Conservation (phyloP, 2,329 filamentous ascomycete genomes). For the Acrocalymma vagum region DNA sequence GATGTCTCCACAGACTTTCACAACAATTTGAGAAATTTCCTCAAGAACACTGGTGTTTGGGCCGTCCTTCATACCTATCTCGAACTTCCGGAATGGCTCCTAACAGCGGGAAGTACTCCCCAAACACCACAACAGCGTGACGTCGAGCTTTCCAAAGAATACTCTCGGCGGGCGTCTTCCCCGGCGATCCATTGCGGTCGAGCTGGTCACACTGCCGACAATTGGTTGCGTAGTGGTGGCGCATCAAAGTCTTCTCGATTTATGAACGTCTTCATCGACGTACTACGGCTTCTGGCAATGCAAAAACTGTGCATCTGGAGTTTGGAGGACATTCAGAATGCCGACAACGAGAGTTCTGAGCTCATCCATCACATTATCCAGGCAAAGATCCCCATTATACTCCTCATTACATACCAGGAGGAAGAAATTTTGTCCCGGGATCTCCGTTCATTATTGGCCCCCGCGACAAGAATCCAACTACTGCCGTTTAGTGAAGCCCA, state of each 20-base stretch:
- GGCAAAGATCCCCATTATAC: slow-evolving; percentile 79
- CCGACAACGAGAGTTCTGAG: slow-evolving; percentile 86
- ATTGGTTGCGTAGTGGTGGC: slow-evolving; percentile 56
- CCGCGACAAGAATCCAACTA: slow-evolving; percentile 73
- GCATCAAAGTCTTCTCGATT: slow-evolving; percentile 70
- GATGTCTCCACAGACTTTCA: slow-evolving; percentile 70
- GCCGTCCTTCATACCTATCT: slow-evolving; percentile 63
- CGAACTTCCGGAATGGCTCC: slow-evolving; percentile 73
- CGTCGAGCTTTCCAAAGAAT: slow-evolving; percentile 19
- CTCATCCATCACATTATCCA: slow-evolving; percentile 82
- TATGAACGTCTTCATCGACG: slow-evolving; percentile 88
- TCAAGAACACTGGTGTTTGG: slow-evolving; percentile 64
- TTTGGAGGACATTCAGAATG: slow-evolving; percentile 89
- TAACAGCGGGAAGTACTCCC: slow-evolving; percentile 35
- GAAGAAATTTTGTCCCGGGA: slow-evolving; percentile 50
- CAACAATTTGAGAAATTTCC: slow-evolving; percentile 62
- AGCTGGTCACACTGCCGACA: slow-evolving; percentile 48
- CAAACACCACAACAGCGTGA: slow-evolving; percentile 37
- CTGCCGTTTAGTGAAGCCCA: slow-evolving; percentile 79
- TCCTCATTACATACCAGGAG: slow-evolving; percentile 65
- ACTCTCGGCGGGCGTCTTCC: slow-evolving; percentile 37
- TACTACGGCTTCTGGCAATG: slow-evolving; percentile 80
- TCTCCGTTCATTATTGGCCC: slow-evolving; percentile 45
- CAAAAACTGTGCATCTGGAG: slow-evolving; percentile 90
- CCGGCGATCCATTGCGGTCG: slow-evolving; percentile 47